Evolutionary conservation across 1,284 basidiomycete genomes (phyloP).

Genomic region (Cryptococcus maquisensis): DNA sequence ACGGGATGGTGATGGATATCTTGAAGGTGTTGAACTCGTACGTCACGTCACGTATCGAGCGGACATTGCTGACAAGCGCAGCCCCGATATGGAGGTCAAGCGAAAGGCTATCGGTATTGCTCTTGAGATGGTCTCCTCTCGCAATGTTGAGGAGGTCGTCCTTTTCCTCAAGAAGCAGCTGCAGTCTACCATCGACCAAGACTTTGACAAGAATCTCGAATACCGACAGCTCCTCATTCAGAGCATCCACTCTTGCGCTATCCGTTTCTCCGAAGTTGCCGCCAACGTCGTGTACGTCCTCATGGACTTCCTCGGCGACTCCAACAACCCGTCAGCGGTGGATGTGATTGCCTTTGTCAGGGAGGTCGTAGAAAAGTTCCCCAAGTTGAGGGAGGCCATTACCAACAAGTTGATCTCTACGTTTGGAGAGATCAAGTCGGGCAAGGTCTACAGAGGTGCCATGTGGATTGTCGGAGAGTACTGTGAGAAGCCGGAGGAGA

Average conservation of each 20-base stretch:
- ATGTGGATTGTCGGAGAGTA: conserved; percentile 99
- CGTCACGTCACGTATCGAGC: conserved; percentile 5
- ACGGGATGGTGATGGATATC: conserved; percentile 92
- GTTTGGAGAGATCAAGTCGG: conserved; percentile 86
- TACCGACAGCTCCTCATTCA: conserved; percentile 97
- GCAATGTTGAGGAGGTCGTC: conserved; percentile 98
- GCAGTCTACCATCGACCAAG: conserved; percentile 83
- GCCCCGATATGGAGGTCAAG: conserved; percentile 94
- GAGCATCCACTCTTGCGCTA: conserved; percentile 92
- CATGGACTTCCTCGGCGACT: conserved; percentile 98
- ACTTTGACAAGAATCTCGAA: conserved; percentile 66
- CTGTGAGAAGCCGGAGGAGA: conserved; percentile 61
- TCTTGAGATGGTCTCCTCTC: conserved; percentile 86
- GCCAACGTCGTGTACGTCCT: conserved; percentile 93
- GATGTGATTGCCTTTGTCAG: conserved; percentile 95
- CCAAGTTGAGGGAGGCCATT: conserved; percentile 75
- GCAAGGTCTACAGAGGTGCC: conserved; percentile 94
- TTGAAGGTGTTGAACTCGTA: conserved; percentile 82
- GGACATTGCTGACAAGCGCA: conserved; percentile 35
- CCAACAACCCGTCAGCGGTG: conserved; percentile 88
- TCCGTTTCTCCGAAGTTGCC: conserved; percentile 97
- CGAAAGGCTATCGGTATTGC: conserved; percentile 87
- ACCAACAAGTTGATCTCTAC: conserved; percentile 81
- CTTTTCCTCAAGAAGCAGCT: conserved; percentile 97
- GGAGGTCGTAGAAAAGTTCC: conserved; percentile 98